Evolutionary conservation across 805 yeast species (phyloP).

Genomic region (Candida pseudoglaebosa): DNA sequence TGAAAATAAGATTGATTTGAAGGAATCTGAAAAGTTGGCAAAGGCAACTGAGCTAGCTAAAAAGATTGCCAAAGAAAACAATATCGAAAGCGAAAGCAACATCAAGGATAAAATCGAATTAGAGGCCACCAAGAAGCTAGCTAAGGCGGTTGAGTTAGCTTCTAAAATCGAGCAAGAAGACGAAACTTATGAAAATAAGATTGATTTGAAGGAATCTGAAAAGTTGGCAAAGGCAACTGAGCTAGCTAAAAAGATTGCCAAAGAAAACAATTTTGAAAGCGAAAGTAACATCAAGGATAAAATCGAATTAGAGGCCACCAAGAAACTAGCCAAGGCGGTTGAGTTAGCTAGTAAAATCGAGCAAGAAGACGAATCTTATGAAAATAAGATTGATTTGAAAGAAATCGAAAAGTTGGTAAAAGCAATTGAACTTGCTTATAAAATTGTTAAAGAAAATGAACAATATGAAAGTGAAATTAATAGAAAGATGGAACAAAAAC

Average conservation of each 20-base stretch:
- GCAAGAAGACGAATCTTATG: not conserved
- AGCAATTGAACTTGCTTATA: not conserved
- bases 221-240: conserved; percentile 1
- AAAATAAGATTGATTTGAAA: not conserved
- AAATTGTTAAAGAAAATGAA: conserved; percentile 1
- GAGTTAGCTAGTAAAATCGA: not conserved
- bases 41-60: not conserved
- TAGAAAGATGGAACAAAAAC: not conserved
- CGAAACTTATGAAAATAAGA: conserved; percentile 1
- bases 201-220: conserved; percentile 1
- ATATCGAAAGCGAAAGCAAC: too few species aligned
- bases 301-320: not conserved
- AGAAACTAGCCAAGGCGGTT: conserved; percentile 2
- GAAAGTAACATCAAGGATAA: not conserved
- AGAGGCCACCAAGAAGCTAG: conserved; percentile 1
- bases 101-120: not conserved
- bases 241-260: conserved; percentile 7
- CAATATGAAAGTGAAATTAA: not conserved
- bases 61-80: not conserved
- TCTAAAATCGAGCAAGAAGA: not conserved
- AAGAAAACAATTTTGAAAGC: not conserved
- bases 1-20: conserved; percentile 1
- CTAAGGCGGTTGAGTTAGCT: conserved; percentile 1
- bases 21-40: conserved; percentile 1
- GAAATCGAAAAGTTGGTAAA: conserved; percentile 1